A percentile compares a stretch with the other conserved stretches of the same genome.
Conservation (phyloP, 2,329 filamentous ascomycete genomes). For the Ophiocordyceps camponoti-leonardi region DNA sequence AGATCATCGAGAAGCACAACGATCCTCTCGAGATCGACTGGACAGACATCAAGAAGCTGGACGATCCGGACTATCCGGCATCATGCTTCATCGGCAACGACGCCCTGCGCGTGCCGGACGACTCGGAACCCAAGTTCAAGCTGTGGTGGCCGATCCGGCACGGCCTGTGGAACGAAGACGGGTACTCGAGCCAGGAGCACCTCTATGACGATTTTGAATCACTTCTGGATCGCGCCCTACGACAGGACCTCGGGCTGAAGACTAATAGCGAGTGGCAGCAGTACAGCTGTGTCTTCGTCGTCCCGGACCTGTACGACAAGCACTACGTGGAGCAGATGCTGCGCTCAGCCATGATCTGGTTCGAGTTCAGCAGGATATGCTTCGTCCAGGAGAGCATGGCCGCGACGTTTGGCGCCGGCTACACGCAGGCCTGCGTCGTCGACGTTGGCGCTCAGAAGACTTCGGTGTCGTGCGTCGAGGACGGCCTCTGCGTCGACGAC, state of each 20-base stretch:
- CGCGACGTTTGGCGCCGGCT: constrained; percentile 87
- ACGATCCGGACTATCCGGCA: constrained; percentile 43
- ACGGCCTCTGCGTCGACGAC: constrained; percentile 87
- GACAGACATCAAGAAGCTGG: constrained; percentile 59
- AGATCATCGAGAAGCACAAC: constrained; percentile 85
- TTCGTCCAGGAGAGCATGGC: constrained; percentile 95
- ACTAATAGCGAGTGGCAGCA: constrained; percentile 69
- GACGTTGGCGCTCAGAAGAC: constrained; percentile 97
- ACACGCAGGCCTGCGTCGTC: constrained; percentile 85
- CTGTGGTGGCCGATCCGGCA: constrained; percentile 81
- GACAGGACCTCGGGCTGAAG: constrained; percentile 63
- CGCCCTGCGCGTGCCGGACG: constrained; percentile 74
- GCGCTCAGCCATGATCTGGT: constrained; percentile 73
- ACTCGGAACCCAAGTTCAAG: constrained; percentile 77
- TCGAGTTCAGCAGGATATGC: constrained; percentile 75
- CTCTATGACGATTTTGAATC: constrained; percentile 77
- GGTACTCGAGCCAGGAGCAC: constrained; percentile 65
- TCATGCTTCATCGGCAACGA: constrained; percentile 64
- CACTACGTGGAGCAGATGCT: constrained; percentile 73
- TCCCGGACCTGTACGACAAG: constrained; percentile 94
- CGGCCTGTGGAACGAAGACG: constrained; percentile 79
- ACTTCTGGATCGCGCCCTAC: constrained; percentile 73
- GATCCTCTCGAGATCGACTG: constrained; percentile 88
- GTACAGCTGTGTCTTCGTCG: constrained; percentile 93
- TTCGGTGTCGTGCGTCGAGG: constrained; percentile 90